Evolutionary conservation across 106 monocot species (phyloP).

Genomic region (Hemerocallis citrina): DNA sequence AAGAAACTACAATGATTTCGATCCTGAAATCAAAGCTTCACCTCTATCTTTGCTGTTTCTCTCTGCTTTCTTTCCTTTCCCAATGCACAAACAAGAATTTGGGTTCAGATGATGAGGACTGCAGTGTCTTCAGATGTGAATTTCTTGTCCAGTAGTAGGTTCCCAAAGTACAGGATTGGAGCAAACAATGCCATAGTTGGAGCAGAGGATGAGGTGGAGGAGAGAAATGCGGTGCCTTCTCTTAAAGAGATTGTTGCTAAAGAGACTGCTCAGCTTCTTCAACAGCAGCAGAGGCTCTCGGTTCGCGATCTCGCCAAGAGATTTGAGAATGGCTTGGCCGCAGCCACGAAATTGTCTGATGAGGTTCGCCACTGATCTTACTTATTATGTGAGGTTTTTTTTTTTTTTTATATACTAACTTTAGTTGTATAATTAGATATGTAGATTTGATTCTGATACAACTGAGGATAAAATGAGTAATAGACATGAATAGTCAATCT

Average conservation of each 20-base stretch:
- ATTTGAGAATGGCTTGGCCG: constrained; percentile 71
- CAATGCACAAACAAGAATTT: too few relatives aligned
- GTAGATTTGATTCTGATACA: too few relatives aligned
- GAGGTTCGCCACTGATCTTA: constrained; percentile 38
- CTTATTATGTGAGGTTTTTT: too few relatives aligned
- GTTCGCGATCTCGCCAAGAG: constrained; percentile 85
- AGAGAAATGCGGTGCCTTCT: constrained; percentile 32
- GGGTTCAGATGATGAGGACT: too few relatives aligned
- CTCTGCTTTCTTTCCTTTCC: too few relatives aligned
- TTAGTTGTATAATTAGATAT: too few relatives aligned
- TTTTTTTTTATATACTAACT: too few relatives aligned
- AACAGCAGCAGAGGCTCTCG: constrained; percentile 79
- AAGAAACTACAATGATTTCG: too few relatives aligned
- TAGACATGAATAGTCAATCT: neutral
- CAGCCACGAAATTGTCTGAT: constrained; percentile 54
- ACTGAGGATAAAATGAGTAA: too few relatives aligned
- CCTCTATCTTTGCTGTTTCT: too few relatives aligned
- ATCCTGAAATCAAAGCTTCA: too few relatives aligned
- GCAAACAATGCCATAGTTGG: constrained; percentile 61
- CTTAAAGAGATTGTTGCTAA: constrained; percentile 82
- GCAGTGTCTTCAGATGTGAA: constrained; percentile 66
- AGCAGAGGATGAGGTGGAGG: constrained; percentile 38
- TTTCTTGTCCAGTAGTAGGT: constrained; percentile 43
- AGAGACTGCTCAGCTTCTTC: constrained; percentile 70
- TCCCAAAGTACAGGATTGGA: constrained; percentile 67